These are phyloP conservation scores for Aspergillus diversus DNA, from an alignment of 495 filamentous ascomycete genomes.

Conservation along the genomic window DNA sequence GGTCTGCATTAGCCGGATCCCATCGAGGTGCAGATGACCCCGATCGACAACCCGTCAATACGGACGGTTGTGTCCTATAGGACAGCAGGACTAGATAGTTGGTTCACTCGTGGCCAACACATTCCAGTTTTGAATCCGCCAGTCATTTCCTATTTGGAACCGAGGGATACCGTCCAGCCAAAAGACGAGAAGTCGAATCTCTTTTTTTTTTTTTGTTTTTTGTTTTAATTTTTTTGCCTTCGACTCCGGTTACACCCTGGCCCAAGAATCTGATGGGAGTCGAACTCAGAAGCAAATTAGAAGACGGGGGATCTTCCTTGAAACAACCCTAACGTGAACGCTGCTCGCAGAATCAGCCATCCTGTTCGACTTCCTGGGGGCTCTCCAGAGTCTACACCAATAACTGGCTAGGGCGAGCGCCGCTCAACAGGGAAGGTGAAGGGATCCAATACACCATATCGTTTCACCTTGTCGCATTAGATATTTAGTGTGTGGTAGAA, in stretches of 20 bases:
- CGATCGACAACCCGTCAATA: neutral
- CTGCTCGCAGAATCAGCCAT: neutral
- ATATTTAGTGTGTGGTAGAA: neutral
- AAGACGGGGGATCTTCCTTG: neutral
- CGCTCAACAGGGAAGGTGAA: neutral
- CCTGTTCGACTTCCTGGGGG: neutral
- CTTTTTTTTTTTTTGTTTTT: neutral
- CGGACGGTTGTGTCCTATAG: neutral
- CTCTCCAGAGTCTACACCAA: neutral
- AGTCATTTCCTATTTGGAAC: neutral
- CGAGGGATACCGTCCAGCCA: neutral
- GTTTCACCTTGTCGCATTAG: conserved; percentile 1
- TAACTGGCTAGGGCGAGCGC: neutral
- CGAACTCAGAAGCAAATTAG: neutral
- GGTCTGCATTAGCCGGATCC: neutral
- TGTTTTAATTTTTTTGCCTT: too few species aligned
- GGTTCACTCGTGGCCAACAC: neutral
- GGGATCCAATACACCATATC: neutral
- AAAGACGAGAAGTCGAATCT: neutral
- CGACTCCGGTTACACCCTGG: too few species aligned
- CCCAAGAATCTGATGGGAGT: too few species aligned
- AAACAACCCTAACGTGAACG: neutral
- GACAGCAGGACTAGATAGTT: neutral
- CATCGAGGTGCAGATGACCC: neutral
- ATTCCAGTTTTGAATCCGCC: neutral